Evolutionary conservation across 2,329 filamentous ascomycete genomes (phyloP).

Genomic region (Epichloe scottii): DNA sequence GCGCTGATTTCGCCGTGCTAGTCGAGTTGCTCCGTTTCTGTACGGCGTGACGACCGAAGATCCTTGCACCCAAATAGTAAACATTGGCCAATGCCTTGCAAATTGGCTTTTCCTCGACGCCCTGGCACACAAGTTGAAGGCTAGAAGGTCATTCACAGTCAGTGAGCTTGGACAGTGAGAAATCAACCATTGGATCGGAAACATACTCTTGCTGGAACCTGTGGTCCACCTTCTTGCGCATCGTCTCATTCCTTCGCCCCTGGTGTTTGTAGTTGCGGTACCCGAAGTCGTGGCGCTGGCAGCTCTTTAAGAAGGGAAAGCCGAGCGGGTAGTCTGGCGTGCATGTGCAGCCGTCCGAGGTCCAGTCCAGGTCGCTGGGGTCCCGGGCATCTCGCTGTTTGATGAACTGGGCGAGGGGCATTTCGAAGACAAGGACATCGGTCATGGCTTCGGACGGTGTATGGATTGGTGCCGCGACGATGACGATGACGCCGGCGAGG

Average conservation of each 20-base stretch:
- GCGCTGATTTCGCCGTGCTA: no score
- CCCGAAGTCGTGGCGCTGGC: constrained; percentile 15
- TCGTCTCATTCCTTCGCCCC: neutral
- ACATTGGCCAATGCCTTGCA: no score
- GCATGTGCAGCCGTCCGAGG: constrained; percentile 13
- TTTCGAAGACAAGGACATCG: constrained; percentile 5
- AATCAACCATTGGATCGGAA: no score
- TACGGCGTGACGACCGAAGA: no score
- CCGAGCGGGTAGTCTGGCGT: constrained; percentile 14
- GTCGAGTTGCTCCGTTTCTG: no score
- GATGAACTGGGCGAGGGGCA: constrained; percentile 3
- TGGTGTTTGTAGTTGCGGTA: constrained; percentile 24
- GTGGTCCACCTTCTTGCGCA: no score
- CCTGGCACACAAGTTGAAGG: accelerated
- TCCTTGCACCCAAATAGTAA: no score
- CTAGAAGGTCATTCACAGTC: no score
- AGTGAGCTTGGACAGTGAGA: no score
- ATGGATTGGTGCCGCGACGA: neutral
- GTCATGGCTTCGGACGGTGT: constrained; percentile 8
- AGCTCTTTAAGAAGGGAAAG: constrained; percentile 14
- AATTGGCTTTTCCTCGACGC: accelerated
- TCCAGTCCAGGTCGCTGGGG: constrained; percentile 15
- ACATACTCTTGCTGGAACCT: no score
- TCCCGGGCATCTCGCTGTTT: constrained; percentile 13
- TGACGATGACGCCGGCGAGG: no score